These are phyloP conservation scores for Trichosanthes cucumerina DNA, from an alignment of 306 rosid species.

Conservation along the genomic window DNA sequence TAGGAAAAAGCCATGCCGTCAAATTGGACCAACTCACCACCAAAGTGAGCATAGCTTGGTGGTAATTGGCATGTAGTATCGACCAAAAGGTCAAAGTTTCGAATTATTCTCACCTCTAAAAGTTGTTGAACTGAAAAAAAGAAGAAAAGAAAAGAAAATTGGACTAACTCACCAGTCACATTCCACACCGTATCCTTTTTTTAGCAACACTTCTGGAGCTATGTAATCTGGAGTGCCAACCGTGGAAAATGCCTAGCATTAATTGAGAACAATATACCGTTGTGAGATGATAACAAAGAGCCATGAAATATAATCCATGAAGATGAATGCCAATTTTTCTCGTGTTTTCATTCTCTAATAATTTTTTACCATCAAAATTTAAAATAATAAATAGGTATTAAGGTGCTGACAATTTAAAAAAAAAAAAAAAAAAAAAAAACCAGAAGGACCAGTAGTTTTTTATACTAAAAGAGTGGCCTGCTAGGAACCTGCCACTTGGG, in stretches of 20 bases:
- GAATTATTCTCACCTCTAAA: no score
- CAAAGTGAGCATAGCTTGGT: no score
- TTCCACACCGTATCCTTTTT: constrained; percentile 79
- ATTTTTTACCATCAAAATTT: neutral
- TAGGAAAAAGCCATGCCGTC: neutral
- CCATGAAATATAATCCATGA: neutral
- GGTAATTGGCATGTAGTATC: no score
- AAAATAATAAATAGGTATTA: neutral
- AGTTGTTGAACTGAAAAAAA: no score
- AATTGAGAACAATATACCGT: constrained; percentile 9
- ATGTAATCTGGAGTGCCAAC: constrained; percentile 94
- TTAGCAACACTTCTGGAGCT: constrained; percentile 82
- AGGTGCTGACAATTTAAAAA: neutral
- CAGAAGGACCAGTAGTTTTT: neutral
- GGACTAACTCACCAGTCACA: constrained; percentile 67
- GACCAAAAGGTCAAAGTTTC: no score
- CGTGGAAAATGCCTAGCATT: constrained; percentile 73
- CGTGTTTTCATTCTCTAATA: neutral
- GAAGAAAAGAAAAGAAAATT: neutral
- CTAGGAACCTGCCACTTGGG: neutral
- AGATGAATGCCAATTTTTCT: neutral
- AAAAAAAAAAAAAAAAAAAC: neutral
- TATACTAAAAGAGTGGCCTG: neutral
- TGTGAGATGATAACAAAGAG: neutral
- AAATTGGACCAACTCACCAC: constrained; percentile 37